These are phyloP conservation scores for Myxozyma sirexii DNA, from an alignment of 805 yeast species.

Conservation along the genomic window DNA sequence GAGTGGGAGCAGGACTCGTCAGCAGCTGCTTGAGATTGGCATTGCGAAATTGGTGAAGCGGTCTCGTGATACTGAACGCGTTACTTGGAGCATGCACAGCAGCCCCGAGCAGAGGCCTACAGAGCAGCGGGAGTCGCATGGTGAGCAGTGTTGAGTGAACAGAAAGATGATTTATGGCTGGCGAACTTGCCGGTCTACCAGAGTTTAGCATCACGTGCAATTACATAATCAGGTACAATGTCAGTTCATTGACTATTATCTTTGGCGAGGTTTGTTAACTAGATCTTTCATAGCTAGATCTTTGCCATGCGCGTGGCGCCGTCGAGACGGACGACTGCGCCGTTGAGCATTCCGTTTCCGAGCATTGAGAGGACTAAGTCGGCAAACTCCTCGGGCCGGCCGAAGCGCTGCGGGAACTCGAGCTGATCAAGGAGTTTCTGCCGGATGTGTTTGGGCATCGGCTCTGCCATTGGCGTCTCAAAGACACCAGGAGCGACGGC, in stretches of 20 bases:
- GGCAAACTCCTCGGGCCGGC: constrained; percentile 27
- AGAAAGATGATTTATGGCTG: too few relatives aligned
- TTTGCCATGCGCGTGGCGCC: constrained; percentile 29
- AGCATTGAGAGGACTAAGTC: constrained; percentile 5
- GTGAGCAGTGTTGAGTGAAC: too few relatives aligned
- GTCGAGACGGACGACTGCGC: constrained; percentile 24
- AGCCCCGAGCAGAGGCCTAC: too few relatives aligned
- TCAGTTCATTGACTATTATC: too few relatives aligned
- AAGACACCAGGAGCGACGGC: constrained; percentile 25
- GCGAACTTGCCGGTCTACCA: too few relatives aligned
- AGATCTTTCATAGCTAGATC: not conserved
- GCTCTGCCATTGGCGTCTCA: constrained; percentile 23
- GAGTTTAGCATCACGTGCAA: too few relatives aligned
- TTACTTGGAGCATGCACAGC: too few relatives aligned
- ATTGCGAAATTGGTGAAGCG: not conserved
- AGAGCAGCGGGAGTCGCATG: too few relatives aligned
- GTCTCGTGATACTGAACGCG: too few relatives aligned
- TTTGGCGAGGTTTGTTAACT: too few relatives aligned
- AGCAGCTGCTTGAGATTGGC: not conserved
- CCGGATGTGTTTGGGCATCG: constrained; percentile 3
- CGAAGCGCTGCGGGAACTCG: constrained; percentile 26
- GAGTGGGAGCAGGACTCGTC: not conserved
- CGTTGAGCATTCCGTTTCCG: constrained; percentile 21
- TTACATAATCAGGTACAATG: not conserved
- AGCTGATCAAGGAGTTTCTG: constrained; percentile 6